These are phyloP conservation scores for Ustanciosporium gigantosporum DNA, from an alignment of 1,284 basidiomycete genomes.

Conservation along the genomic window DNA sequence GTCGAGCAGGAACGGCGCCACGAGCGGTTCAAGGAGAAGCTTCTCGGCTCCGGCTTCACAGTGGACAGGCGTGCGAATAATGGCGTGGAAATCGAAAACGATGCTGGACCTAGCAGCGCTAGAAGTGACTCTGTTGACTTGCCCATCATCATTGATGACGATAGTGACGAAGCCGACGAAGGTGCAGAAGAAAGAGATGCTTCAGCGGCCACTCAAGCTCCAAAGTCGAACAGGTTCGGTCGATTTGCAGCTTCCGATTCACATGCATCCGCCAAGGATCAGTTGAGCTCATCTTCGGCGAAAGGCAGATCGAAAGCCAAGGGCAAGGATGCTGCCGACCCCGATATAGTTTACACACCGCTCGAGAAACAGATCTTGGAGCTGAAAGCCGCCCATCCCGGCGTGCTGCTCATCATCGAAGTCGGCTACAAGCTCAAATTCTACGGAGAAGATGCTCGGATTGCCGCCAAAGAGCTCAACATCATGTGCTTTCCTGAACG, in stretches of 20 bases:
- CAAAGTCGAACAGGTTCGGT: background rate
- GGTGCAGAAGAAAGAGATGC: background rate
- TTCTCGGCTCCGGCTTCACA: constrained; percentile 23
- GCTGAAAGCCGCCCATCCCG: constrained; percentile 65
- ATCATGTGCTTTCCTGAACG: constrained; percentile 74
- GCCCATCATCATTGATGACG: constrained; percentile 1
- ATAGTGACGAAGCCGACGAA: constrained; percentile 3
- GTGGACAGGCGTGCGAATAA: constrained; percentile 23
- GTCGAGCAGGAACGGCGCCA: constrained; percentile 6
- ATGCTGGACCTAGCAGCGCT: background rate
- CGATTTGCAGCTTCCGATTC: too few species aligned
- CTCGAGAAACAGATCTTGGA: constrained; percentile 56
- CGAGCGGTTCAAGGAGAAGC: constrained; percentile 18
- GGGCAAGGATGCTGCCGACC: constrained; percentile 18
- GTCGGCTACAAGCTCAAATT: constrained; percentile 68
- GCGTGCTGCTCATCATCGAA: constrained; percentile 80
- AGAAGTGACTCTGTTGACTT: background rate
- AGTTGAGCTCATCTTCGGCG: background rate
- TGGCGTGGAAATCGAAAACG: constrained; percentile 18
- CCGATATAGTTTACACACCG: constrained; percentile 63
- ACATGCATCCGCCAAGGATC: too few species aligned
- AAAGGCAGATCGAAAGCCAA: constrained; percentile 48
- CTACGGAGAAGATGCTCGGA: constrained; percentile 86
- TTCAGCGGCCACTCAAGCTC: background rate
- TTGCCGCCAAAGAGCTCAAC: constrained; percentile 78